phyloP scores from a whole-genome alignment of 306 rosid genomes.

The Prunus mongolica region DNA sequence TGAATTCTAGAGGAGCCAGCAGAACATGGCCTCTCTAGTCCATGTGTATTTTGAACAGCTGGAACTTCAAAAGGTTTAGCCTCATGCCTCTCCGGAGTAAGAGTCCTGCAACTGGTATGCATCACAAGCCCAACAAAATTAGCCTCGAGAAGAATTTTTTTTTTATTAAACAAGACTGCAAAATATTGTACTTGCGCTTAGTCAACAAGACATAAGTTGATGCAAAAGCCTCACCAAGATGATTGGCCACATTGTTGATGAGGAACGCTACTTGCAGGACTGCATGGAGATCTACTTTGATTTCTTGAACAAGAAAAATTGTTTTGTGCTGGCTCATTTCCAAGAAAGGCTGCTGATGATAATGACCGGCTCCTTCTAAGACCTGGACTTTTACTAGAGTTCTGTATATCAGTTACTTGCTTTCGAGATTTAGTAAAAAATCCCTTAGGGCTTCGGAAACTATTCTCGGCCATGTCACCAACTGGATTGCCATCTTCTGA shows the following conservation, averaged over 20 bases:
- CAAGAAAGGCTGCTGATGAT: constrained; percentile 67
- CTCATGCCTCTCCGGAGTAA: constrained; percentile 46
- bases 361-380: constrained; percentile 88
- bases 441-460: constrained; percentile 41
- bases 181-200: neutral
- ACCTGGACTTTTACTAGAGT: constrained; percentile 44
- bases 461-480: constrained; percentile 34
- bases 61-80: constrained; percentile 35
- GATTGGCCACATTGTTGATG: constrained; percentile 53
- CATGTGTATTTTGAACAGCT: constrained; percentile 33
- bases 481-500: constrained; percentile 49
- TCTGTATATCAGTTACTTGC: constrained; percentile 44
- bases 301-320: constrained; percentile 36
- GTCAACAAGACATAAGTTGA: constrained; percentile 16
- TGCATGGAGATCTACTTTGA: constrained; percentile 70
- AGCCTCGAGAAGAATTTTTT: neutral
- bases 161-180: neutral
- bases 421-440: constrained; percentile 55
- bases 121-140: constrained; percentile 19
- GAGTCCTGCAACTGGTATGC: constrained; percentile 44
- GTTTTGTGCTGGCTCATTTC: constrained; percentile 29
- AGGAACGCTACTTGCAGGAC: constrained; percentile 40
- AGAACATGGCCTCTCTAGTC: constrained; percentile 48
- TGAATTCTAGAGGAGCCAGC: constrained; percentile 53
- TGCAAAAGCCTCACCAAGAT: constrained; percentile 54